A percentile compares a stretch with the other conserved stretches of the same genome.
Evolutionary conservation across 768 basidiomycete genomes (phyloP).

Genomic region (Lactarius indigo): DNA sequence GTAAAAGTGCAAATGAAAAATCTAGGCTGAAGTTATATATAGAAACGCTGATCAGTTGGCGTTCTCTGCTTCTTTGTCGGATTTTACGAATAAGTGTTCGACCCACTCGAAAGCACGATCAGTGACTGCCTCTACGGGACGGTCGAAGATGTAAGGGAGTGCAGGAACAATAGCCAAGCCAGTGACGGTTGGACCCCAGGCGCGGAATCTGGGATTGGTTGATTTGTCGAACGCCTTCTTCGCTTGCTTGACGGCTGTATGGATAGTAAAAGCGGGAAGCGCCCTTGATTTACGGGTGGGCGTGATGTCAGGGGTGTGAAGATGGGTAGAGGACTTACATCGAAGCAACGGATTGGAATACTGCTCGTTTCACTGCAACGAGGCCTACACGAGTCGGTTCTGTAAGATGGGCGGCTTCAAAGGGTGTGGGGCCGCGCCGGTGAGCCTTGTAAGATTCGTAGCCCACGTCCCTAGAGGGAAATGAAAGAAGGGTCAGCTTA

Average conservation of each 20-base stretch:
- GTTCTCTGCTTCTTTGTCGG: slow-evolving; percentile 32
- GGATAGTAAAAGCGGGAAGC: slow-evolving; percentile 80
- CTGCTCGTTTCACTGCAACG: slow-evolving; percentile 69
- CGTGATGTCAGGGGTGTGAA: slow-evolving; percentile 6
- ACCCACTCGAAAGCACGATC: slow-evolving; percentile 71
- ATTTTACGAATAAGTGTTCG: slow-evolving; percentile 48
- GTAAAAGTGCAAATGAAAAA: neutral
- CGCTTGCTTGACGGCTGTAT: slow-evolving; percentile 73
- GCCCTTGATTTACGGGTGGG: slow-evolving; percentile 45
- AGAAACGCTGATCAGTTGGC: slow-evolving; percentile 1
- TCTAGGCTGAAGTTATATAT: neutral
- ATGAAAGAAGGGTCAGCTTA: slow-evolving; percentile 6
- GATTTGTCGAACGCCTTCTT: slow-evolving; percentile 62
- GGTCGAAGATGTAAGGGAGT: slow-evolving; percentile 74
- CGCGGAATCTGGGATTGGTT: slow-evolving; percentile 53
- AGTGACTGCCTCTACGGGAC: slow-evolving; percentile 70
- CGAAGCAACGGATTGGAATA: slow-evolving; percentile 78
- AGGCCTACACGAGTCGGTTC: slow-evolving; percentile 66
- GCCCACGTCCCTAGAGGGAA: slow-evolving; percentile 52
- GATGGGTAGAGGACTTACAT: slow-evolving; percentile 49
- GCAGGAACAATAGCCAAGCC: slow-evolving; percentile 71
- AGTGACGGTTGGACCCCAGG: slow-evolving; percentile 74
- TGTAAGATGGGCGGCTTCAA: slow-evolving; percentile 66
- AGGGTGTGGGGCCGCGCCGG: slow-evolving; percentile 57
- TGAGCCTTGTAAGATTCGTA: slow-evolving; percentile 82